Base-by-base conservation (phyloP, 371 early-diverging fungal species). In the Encephalitozoon romaleae region DNA sequence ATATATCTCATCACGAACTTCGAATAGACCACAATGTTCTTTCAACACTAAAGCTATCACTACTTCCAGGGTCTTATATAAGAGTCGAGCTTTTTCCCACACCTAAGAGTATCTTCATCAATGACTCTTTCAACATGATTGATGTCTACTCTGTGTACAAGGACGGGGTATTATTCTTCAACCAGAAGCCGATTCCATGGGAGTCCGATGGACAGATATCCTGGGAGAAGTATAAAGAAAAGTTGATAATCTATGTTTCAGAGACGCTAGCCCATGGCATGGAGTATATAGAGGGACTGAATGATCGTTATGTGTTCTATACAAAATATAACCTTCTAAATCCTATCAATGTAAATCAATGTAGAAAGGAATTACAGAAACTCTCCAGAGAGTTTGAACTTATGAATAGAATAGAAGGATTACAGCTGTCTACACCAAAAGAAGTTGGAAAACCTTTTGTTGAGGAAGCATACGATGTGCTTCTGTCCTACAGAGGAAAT, bases 101-200 rank as follows among this genome's bases (percentile, higher is more conserved):
- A 4, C 3, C 34, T 34, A 59, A 34, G 21, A 59, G 59, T 15
- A 18, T 59, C 3, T 59, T 59, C 34, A 34, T 5, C 15, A 59
- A 28, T 18, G 38, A 30, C 5, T 18, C 38, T 6, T 59, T 59
- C n/a, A 59, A 59, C 11, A 34, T 21, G 21, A 59, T 34, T 18
- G 59, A 59, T 28, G 28, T 59, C 30, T 59, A 59, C 32, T 59
- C 59, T n/a, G 59, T 59, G n/a, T 59, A 38, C 28, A 59, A 18
- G 28, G 18, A 34, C 28, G 59, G 59, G 0, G 34, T 4, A 3
- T 11, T 59, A 1, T 59, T 59, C 34, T 59, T 59, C 59, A 59
- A 59, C 15, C n/a, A n/a, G 21, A 28, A 26, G 2, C 59, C 59
- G 34, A 30, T 59, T 32, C 59, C 59, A 59, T 59, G 59, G 59